These are phyloP conservation scores for Gymnopilus junonius DNA, from an alignment of 768 basidiomycete genomes.

Conservation along the genomic window DNA sequence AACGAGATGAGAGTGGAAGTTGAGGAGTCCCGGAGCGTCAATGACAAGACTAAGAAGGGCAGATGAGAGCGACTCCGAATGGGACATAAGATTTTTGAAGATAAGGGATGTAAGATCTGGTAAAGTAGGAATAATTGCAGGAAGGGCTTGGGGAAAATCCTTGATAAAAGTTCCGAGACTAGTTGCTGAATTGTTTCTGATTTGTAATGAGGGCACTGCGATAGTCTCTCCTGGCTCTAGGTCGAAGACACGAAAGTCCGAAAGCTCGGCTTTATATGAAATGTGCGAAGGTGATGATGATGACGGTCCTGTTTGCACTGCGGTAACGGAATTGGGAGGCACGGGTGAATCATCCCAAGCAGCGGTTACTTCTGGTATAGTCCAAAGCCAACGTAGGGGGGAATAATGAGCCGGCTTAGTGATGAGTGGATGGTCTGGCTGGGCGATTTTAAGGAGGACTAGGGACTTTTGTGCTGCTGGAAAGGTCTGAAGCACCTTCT, in stretches of 20 bases:
- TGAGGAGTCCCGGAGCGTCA: conserved; percentile 62
- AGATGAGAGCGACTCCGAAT: conserved; percentile 66
- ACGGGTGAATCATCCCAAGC: conserved; percentile 41
- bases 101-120: conserved; percentile 64
- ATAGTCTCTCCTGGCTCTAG: conserved; percentile 60
- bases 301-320: background rate
- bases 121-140: conserved; percentile 68
- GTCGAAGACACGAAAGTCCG: conserved; percentile 62
- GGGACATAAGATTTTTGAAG: conserved; percentile 61
- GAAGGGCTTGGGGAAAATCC: conserved; percentile 61
- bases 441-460: conserved; percentile 62
- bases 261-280: conserved; percentile 40
- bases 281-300: background rate
- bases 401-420: conserved; percentile 24
- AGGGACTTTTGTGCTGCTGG: conserved; percentile 74
- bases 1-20: conserved; percentile 66
- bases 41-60: conserved; percentile 73
- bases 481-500: conserved; percentile 52
- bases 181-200: conserved; percentile 28
- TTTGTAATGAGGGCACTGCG: conserved; percentile 28
- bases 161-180: conserved; percentile 53
- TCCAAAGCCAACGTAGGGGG: conserved; percentile 68
- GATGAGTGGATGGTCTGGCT: conserved; percentile 68
- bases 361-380: conserved; percentile 50
- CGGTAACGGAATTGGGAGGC: background rate